Evolutionary conservation across 805 yeast species (phyloP).

Genomic region (Spathaspora gorwiae): DNA sequence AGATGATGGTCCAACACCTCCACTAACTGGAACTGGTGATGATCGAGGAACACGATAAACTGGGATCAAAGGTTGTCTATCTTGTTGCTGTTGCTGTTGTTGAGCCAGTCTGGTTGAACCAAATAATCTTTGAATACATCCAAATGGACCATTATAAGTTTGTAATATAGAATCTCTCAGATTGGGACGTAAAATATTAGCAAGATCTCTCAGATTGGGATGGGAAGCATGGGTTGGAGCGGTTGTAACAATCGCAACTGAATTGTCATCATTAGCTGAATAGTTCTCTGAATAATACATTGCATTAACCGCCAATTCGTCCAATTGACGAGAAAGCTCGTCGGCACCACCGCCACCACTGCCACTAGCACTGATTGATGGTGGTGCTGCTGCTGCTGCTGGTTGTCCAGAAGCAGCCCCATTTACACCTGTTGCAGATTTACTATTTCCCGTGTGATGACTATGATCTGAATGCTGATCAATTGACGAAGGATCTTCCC

Average conservation of each 20-base stretch:
- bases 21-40: background rate
- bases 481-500: background rate
- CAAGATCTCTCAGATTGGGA: too few relatives aligned
- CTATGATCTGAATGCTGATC: background rate
- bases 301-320: background rate
- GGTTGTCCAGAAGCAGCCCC: too few relatives aligned
- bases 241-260: background rate
- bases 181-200: background rate
- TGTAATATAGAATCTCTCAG: background rate
- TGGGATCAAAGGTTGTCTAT: constrained; percentile 1
- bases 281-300: background rate
- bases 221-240: too few relatives aligned
- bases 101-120: too few relatives aligned
- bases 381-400: too few relatives aligned
- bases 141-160: background rate
- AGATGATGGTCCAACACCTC: background rate
- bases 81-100: background rate
- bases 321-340: background rate
- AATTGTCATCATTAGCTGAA: background rate
- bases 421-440: too few relatives aligned
- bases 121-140: background rate
- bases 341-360: background rate
- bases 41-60: background rate
- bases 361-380: background rate
- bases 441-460: too few relatives aligned